Base-by-base conservation (phyloP, 352 stramenopile genomes). In the Phytophthora lateralis region DNA sequence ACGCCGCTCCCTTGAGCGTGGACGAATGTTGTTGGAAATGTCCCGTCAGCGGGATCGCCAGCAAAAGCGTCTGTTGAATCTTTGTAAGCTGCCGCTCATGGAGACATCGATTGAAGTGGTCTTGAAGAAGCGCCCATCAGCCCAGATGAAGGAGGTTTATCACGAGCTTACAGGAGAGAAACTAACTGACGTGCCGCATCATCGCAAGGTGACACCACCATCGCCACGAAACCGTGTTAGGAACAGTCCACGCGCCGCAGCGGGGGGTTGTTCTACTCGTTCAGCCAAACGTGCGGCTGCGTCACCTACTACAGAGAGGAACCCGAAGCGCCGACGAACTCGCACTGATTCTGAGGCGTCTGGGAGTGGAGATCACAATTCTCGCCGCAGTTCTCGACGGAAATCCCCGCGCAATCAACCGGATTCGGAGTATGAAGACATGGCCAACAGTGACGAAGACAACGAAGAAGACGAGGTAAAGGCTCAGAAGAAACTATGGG, bases 21-120 rank as follows among this genome's bases (percentile, higher is more conserved):
- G 84, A 8, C 72, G 88, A 8, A 93, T 96, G 85, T 75, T 96
- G 38, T 55, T 95, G 0, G 85, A 96, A 53, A 93, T 96, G 88
- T 73, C 78, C 6, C 80, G 85, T 8, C 88, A 95, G 48, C 85
- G 88, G 34, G 88, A 96, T 63, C 80, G 86, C n/a, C 84, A 90
- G 56, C 86, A 91, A 27, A 95, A 92, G 55, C 80, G 85, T 17
- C 54, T 94, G 48, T 56, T 93, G 32, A 88, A 85, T 55, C 15
- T 85, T 0, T 90, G 68, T 55, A 72, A 75, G 44, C 59, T 89
- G 26, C 78, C 76, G 32, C 77, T 85, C 18, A 85, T 92, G 81
- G 73, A 88, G 35, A 56, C 77, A 18, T 85, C 75, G 14, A 80
- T 91, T 7, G 81, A 95, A 26, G 75, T 93, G 41, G 60, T 93